Percentiles rank a stretch among this genome's conserved stretches.
These are phyloP conservation scores for Darksidea phi DNA, from an alignment of 495 filamentous ascomycete species.

Conservation along the genomic window DNA sequence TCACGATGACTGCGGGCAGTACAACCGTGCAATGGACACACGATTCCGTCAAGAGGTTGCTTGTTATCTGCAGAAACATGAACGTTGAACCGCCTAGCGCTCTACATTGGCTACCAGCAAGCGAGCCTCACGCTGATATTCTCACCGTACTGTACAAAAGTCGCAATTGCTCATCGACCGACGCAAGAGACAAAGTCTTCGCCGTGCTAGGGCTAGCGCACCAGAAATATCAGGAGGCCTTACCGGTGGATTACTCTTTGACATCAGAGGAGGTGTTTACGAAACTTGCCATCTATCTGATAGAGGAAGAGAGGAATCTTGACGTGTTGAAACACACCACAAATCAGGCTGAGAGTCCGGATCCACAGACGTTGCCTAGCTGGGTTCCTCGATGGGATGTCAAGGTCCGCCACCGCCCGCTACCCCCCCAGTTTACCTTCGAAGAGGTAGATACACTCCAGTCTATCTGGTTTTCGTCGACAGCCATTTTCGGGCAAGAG, in stretches of 20 bases:
- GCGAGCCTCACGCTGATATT: background rate
- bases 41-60: background rate
- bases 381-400: conserved; percentile 2
- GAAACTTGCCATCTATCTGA: background rate
- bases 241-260: background rate
- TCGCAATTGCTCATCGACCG: background rate
- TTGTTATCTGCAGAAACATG: background rate
- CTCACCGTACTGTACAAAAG: background rate
- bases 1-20: background rate
- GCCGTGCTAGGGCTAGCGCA: background rate
- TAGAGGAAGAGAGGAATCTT: background rate
- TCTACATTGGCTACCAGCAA: background rate
- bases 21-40: background rate
- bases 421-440: background rate
- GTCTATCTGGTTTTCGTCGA: background rate
- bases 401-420: background rate
- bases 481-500: background rate
- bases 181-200: conserved; percentile 9
- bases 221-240: background rate
- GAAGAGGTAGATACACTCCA: background rate
- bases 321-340: background rate
- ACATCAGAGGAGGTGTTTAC: background rate
- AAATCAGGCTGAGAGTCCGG: background rate
- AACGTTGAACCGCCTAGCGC: background rate
- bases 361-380: background rate